A percentile compares a stretch with the other conserved stretches of the same genome.
Evolutionary conservation across 495 filamentous ascomycete species (phyloP).

Genomic region (Lophiotrema nucula): DNA sequence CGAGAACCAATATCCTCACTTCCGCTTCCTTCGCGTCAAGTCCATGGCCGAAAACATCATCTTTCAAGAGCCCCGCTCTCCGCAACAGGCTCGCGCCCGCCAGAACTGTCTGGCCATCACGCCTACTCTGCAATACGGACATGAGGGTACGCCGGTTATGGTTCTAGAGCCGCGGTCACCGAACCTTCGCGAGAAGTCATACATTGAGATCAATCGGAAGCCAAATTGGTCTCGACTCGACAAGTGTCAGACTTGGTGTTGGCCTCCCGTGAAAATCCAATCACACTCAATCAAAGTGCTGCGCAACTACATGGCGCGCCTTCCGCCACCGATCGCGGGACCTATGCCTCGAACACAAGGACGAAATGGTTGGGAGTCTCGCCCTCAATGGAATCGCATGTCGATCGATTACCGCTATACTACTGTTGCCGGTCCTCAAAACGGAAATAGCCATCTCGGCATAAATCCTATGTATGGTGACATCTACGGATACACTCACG

Average conservation of each 20-base stretch:
- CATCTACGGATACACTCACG: too few relatives aligned
- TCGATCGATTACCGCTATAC: too few relatives aligned
- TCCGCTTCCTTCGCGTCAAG: slow-evolving; percentile 14
- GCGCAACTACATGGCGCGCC: background rate
- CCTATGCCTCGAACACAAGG: too few relatives aligned
- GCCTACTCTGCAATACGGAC: background rate
- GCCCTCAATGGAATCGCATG: too few relatives aligned
- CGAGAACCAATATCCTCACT: slow-evolving; percentile 3
- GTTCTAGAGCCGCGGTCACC: slow-evolving; percentile 1
- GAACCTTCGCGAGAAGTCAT: slow-evolving; percentile 3
- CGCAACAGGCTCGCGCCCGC: background rate
- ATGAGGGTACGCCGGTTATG: slow-evolving; percentile 11
- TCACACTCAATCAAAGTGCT: background rate
- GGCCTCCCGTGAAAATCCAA: background rate
- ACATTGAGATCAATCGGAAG: slow-evolving; percentile 3
- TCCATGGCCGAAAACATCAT: background rate
- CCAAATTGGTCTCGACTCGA: background rate
- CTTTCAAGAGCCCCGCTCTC: background rate
- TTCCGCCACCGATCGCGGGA: too few relatives aligned
- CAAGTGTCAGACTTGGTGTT: slow-evolving; percentile 11
- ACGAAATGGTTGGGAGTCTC: too few relatives aligned
- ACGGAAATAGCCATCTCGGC: too few relatives aligned
- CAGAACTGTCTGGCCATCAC: background rate
- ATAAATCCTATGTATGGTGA: too few relatives aligned
- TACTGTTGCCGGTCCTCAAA: too few relatives aligned